phyloP scores from a whole-genome alignment of 352 stramenopile species.

The Hyaloperonospora brassicae region DNA sequence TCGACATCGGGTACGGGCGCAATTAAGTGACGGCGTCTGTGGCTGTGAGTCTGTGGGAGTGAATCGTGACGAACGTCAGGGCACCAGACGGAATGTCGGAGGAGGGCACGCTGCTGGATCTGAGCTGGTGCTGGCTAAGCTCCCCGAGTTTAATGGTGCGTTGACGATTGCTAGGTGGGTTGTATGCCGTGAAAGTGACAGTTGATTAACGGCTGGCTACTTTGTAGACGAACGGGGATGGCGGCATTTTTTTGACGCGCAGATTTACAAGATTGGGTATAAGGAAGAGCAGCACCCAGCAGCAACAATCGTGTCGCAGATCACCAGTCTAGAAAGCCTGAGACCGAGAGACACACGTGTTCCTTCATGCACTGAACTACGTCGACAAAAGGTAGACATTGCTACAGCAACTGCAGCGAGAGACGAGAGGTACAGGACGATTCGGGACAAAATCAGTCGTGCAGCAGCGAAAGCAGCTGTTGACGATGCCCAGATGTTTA shows the following conservation, averaged over 20 bases:
- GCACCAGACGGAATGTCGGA: constrained; percentile 10
- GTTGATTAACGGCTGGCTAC: constrained; percentile 4
- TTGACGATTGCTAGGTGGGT: background rate
- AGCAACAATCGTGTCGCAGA: constrained; percentile 6
- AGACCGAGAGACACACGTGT: background rate
- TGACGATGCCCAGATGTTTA: constrained; percentile 25
- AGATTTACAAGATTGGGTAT: constrained; percentile 30
- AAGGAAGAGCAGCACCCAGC: constrained; percentile 13
- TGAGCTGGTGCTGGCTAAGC: constrained; percentile 25
- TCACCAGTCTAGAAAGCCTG: background rate
- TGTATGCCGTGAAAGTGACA: background rate
- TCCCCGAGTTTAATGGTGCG: constrained; percentile 39
- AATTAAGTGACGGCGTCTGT: constrained; percentile 8
- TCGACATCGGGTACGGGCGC: constrained; percentile 15
- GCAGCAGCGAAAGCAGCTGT: constrained; percentile 27
- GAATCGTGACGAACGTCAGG: constrained; percentile 6
- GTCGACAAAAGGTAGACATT: constrained; percentile 5
- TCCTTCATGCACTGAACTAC: constrained; percentile 8
- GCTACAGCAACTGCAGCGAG: constrained; percentile 1
- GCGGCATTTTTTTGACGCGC: constrained; percentile 42
- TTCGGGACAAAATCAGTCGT: constrained; percentile 21
- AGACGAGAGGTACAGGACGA: constrained; percentile 17
- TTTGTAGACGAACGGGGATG: constrained; percentile 35
- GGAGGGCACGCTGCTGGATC: constrained; percentile 10
- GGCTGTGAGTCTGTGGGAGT: constrained; percentile 12